phyloP scores from a whole-genome alignment of 805 yeast genomes.

The Maudiozyma saulgeensis region DNA sequence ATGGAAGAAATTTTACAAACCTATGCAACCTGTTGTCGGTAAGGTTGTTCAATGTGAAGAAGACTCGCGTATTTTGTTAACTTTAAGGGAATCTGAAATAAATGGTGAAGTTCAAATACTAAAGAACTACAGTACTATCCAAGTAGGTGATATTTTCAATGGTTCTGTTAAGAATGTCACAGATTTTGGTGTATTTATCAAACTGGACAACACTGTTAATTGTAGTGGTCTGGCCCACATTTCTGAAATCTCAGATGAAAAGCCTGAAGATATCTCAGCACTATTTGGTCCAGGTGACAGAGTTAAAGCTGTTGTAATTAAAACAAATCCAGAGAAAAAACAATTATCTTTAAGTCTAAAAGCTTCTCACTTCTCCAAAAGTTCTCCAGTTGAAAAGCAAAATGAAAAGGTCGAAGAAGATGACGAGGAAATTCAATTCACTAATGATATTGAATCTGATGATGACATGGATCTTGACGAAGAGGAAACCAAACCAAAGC shows the following conservation, averaged over 20 bases:
- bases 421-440: constrained; percentile 23
- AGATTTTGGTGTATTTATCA: constrained; percentile 87
- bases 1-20: constrained; percentile 71
- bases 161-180: constrained; percentile 72
- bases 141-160: constrained; percentile 60
- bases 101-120: constrained; percentile 53
- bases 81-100: constrained; percentile 73
- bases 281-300: constrained; percentile 84
- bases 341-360: constrained; percentile 87
- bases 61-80: constrained; percentile 59
- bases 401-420: constrained; percentile 17
- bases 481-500: constrained; percentile 14
- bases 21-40: constrained; percentile 66
- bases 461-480: constrained; percentile 20
- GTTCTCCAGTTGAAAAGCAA: constrained; percentile 14
- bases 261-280: constrained; percentile 43
- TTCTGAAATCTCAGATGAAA: constrained; percentile 70
- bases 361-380: constrained; percentile 67
- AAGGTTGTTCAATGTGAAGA: constrained; percentile 55
- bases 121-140: constrained; percentile 57
- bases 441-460: constrained; percentile 18
- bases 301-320: constrained; percentile 75
- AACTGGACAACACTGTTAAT: constrained; percentile 61
- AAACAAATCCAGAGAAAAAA: constrained; percentile 52
- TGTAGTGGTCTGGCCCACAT: constrained; percentile 83